Percentiles rank a stretch among this genome's conserved stretches.
phyloP scores from a whole-genome alignment of 768 basidiomycete species.

The Naematelia encephala region DNA sequence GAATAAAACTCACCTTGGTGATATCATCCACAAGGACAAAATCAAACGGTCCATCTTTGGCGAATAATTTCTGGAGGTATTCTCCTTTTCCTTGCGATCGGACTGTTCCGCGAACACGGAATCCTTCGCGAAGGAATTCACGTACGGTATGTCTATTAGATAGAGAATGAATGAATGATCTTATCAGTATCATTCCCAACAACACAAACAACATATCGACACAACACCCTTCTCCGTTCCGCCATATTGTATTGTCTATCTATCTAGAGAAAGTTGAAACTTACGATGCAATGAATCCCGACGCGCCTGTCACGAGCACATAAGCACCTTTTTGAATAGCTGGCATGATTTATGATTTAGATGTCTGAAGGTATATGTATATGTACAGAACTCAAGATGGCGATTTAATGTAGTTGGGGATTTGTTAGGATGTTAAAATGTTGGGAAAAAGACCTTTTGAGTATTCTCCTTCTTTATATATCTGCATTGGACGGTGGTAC shows the following conservation, averaged over 20 bases:
- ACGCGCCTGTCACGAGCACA: slow-evolving; percentile 9
- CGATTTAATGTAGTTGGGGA: too few species aligned
- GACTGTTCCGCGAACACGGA: slow-evolving; percentile 8
- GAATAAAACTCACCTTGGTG: slow-evolving; percentile 1
- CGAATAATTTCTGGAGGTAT: slow-evolving; percentile 10
- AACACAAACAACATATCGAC: background rate
- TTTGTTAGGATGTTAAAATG: too few species aligned
- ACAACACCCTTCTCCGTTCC: background rate
- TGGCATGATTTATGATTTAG: too few species aligned
- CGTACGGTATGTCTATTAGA: slow-evolving; percentile 1
- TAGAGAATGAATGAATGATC: background rate
- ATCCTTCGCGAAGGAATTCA: slow-evolving; percentile 4
- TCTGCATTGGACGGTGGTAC: too few species aligned
- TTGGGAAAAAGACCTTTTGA: too few species aligned
- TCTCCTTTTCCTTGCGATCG: slow-evolving; percentile 6
- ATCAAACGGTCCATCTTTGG: slow-evolving; percentile 1
- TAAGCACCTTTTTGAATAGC: slow-evolving; percentile 4
- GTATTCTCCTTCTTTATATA: too few species aligned
- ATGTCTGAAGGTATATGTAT: too few species aligned
- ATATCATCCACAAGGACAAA: slow-evolving; percentile 9
- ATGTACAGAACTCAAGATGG: too few species aligned
- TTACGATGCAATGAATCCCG: slow-evolving; percentile 9
- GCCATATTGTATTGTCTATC: background rate
- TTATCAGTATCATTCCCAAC: background rate
- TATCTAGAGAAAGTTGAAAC: background rate